Conservation (phyloP, 2,329 filamentous ascomycete species). For the Sarocladiaceae sp. region DNA sequence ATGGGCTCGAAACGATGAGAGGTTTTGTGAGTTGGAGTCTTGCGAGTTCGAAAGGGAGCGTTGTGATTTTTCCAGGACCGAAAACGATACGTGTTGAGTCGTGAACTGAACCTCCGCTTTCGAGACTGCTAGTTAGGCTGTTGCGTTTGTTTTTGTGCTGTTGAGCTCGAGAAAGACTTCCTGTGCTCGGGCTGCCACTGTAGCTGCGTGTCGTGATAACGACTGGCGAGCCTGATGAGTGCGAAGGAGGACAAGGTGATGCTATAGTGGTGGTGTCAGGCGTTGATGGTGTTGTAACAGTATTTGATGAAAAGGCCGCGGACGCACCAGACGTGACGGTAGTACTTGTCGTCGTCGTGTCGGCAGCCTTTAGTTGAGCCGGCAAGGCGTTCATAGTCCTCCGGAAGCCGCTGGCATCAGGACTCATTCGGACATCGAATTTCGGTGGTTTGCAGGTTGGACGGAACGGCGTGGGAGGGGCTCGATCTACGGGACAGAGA, state of each 20-base stretch:
- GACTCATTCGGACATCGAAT: neutral
- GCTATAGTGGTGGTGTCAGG: neutral
- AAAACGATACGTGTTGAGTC: slow-evolving; percentile 28
- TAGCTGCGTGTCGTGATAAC: neutral
- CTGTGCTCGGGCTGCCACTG: neutral
- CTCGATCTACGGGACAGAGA: slow-evolving; percentile 12
- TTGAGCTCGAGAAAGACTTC: slow-evolving; percentile 1
- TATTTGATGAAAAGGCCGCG: neutral
- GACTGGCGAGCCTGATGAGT: neutral
- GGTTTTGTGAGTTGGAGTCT: slow-evolving; percentile 26
- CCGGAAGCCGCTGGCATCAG: neutral
- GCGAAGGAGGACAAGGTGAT: neutral
- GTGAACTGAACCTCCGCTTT: slow-evolving; percentile 1
- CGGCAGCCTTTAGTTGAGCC: neutral
- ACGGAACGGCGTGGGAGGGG: neutral
- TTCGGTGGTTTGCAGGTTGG: slow-evolving; percentile 1
- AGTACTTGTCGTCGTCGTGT: slow-evolving; percentile 9
- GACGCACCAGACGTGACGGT: slow-evolving; percentile 1
- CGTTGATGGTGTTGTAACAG: neutral
- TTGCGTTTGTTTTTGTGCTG: neutral
- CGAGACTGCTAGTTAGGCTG: neutral
- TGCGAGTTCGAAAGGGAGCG: slow-evolving; percentile 28
- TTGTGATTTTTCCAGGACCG: slow-evolving; percentile 26
- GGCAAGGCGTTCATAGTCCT: slow-evolving; percentile 6
- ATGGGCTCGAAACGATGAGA: slow-evolving; percentile 34